Percentiles rank a stretch among this genome's conserved stretches.
These are phyloP conservation scores for Talaromyces nanjingensis DNA, from an alignment of 495 filamentous ascomycete genomes.

Conservation along the genomic window DNA sequence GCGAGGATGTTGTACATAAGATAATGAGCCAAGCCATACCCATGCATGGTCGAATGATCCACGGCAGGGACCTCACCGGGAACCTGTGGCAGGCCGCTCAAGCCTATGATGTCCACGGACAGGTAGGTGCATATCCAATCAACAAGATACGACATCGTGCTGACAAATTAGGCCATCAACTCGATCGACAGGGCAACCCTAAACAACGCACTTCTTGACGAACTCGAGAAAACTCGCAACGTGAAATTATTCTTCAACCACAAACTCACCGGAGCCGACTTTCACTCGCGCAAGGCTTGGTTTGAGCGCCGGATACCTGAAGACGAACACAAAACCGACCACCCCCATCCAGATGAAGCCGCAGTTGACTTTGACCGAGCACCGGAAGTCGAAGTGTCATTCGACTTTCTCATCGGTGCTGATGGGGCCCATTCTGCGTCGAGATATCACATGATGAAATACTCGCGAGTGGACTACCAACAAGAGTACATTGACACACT, in stretches of 20 bases:
- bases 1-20: constrained; percentile 59
- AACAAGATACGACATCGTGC: background rate
- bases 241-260: constrained; percentile 88
- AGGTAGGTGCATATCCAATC: constrained; percentile 42
- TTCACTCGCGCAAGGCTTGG: constrained; percentile 72
- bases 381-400: constrained; percentile 64
- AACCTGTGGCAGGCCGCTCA: constrained; percentile 71
- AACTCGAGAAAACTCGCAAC: constrained; percentile 73
- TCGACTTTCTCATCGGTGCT: constrained; percentile 91
- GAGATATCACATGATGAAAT: constrained; percentile 93
- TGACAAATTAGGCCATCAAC: constrained; percentile 41
- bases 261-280: constrained; percentile 83
- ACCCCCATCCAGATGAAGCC: background rate
- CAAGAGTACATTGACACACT: constrained; percentile 95
- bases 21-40: constrained; percentile 75
- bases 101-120: constrained; percentile 82
- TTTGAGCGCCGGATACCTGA: constrained; percentile 54
- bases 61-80: constrained; percentile 58
- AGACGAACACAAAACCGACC: constrained; percentile 21
- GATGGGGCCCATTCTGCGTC: constrained; percentile 91
- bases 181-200: constrained; percentile 71
- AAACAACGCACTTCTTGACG: constrained; percentile 81
- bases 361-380: constrained; percentile 26
- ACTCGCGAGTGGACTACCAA: constrained; percentile 74
- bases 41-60: constrained; percentile 97